A percentile compares a stretch with the other conserved stretches of the same genome.
Evolutionary conservation across 495 filamentous ascomycete species (phyloP).

Genomic region (Aspergillus funiculosus): DNA sequence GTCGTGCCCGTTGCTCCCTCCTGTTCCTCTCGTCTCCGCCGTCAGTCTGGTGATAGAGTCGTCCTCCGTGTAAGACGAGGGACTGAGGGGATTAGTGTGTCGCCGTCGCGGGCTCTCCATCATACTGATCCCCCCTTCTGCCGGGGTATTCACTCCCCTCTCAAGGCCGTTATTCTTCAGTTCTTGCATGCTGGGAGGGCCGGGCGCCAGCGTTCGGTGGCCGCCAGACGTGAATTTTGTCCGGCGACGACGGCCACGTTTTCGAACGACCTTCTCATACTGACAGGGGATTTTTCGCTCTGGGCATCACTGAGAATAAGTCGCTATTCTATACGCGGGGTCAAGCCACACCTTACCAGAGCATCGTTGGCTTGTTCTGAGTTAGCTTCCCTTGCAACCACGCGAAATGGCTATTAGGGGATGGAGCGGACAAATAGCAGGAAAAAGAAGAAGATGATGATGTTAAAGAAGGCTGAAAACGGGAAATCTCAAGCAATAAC

Average conservation of each 20-base stretch:
- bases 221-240: conserved; percentile 1
- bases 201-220: conserved; percentile 6
- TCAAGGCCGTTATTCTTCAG: background rate
- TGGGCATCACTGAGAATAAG: background rate
- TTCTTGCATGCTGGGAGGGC: background rate
- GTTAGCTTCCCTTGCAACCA: background rate
- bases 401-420: background rate
- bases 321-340: background rate
- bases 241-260: conserved; percentile 10
- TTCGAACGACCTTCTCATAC: conserved; percentile 9
- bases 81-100: conserved; percentile 4
- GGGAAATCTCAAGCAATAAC: no score
- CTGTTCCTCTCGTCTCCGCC: background rate
- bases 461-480: background rate
- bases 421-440: background rate
- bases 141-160: background rate
- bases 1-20: background rate
- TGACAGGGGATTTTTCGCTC: conserved; percentile 4
- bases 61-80: conserved; percentile 9
- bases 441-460: background rate
- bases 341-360: conserved; percentile 7
- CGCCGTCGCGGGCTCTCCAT: background rate
- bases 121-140: background rate
- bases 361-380: conserved; percentile 3
- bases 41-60: conserved; percentile 3